phyloP scores from a whole-genome alignment of 148 eudicot genomes.

The Gaultheria prostrata region DNA sequence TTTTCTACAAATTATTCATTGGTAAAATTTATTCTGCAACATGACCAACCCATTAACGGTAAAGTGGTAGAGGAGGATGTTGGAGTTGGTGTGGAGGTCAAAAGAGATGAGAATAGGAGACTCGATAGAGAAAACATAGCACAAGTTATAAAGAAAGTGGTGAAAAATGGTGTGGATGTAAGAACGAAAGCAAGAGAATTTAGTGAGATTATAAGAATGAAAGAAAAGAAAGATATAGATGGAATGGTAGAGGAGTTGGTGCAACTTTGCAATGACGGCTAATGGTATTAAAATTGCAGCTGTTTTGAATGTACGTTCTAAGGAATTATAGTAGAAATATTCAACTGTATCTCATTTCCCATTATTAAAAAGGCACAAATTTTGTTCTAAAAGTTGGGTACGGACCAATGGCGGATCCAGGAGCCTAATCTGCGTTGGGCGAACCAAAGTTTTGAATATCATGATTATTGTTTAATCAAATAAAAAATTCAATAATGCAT shows the following conservation, averaged over 20 bases:
- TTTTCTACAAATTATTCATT: too few species aligned
- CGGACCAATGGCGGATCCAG: too few species aligned
- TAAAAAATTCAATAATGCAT: too few species aligned
- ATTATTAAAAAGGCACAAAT: too few species aligned
- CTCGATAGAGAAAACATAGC: not conserved
- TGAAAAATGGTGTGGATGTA: slow-evolving; percentile 13
- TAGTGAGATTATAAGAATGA: slow-evolving; percentile 5
- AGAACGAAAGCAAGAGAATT: slow-evolving; percentile 19
- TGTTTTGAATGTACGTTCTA: too few species aligned
- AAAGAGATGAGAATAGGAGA: slow-evolving; percentile 14
- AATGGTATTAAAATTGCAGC: not conserved
- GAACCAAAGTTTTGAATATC: too few species aligned
- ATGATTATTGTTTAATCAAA: too few species aligned
- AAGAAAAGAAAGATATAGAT: slow-evolving; percentile 10
- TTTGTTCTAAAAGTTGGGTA: too few species aligned
- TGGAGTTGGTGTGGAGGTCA: slow-evolving; percentile 24
- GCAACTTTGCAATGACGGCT: not conserved
- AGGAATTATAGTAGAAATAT: too few species aligned
- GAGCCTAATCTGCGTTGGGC: too few species aligned
- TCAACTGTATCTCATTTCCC: too few species aligned
- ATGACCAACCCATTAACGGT: slow-evolving; percentile 29
- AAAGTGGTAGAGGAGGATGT: slow-evolving; percentile 23
- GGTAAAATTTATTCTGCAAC: too few species aligned
- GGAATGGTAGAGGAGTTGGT: not conserved
- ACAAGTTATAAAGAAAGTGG: slow-evolving; percentile 15